These are phyloP conservation scores for Bauhinia variegata DNA, from an alignment of 306 rosid species.

Conservation along the genomic window DNA sequence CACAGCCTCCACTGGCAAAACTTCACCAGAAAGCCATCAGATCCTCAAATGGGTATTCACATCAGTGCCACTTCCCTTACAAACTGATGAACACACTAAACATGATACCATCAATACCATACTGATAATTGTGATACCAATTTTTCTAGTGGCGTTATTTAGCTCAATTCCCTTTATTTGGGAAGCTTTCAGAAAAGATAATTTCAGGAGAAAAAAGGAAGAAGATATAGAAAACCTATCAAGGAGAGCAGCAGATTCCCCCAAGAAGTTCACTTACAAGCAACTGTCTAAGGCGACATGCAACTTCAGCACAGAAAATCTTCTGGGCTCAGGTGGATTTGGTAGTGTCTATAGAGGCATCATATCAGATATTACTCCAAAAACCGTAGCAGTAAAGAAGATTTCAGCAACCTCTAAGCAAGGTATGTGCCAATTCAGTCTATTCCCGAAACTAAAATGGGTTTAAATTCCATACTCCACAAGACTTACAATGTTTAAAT, in stretches of 20 bases:
- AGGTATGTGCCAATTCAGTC: conserved; percentile 41
- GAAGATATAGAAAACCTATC: conserved; percentile 50
- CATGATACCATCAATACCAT: conserved; percentile 31
- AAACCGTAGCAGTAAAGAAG: conserved; percentile 55
- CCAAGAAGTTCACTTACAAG: conserved; percentile 49
- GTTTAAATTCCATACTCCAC: background rate
- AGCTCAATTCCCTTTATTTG: conserved; percentile 31
- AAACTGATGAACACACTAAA: conserved; percentile 2
- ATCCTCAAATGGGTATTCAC: conserved; percentile 58
- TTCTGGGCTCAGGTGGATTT: conserved; percentile 61
- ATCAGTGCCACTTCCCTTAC: conserved; percentile 46
- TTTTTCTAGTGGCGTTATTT: conserved; percentile 23
- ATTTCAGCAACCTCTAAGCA: conserved; percentile 57
- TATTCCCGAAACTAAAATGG: no score
- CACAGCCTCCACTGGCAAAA: conserved; percentile 49
- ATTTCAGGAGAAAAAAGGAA: conserved; percentile 17
- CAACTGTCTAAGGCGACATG: conserved; percentile 53
- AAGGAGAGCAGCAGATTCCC: conserved; percentile 43
- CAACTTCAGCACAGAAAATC: conserved; percentile 51
- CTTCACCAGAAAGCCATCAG: conserved; percentile 47
- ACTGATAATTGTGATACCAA: conserved; percentile 31
- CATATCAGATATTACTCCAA: conserved; percentile 36
- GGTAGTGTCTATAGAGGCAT: conserved; percentile 62
- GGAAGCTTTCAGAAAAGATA: conserved; percentile 37
- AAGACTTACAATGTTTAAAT: background rate